Percentiles rank a stretch among this genome's conserved stretches.
Conservation (phyloP, 1,284 basidiomycete genomes). For the Cryptococcus amylolentus region DNA sequence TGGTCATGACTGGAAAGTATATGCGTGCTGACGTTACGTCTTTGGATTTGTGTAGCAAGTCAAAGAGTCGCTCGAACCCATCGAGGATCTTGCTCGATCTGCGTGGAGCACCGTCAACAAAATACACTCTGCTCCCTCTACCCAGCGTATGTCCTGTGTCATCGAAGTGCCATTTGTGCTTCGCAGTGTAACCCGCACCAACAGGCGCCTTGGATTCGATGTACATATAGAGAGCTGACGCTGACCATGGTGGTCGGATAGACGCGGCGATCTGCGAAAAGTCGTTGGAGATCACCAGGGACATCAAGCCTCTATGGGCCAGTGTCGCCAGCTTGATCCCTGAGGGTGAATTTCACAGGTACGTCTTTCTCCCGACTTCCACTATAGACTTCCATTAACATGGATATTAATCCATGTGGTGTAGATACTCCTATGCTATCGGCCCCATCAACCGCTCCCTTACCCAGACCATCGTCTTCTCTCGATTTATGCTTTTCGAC, state of each 20-base stretch:
- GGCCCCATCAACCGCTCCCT: slow-evolving; percentile 40
- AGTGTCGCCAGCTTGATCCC: slow-evolving; percentile 41
- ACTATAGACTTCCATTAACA: background rate
- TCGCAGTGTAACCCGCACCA: too few species aligned
- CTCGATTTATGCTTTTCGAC: slow-evolving; percentile 45
- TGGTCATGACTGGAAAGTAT: background rate
- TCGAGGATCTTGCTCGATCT: slow-evolving; percentile 41
- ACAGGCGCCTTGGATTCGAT: background rate
- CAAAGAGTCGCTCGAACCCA: slow-evolving; percentile 44
- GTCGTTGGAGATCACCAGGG: slow-evolving; percentile 33
- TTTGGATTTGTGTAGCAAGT: slow-evolving; percentile 28
- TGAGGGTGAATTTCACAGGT: slow-evolving; percentile 47
- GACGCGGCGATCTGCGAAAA: slow-evolving; percentile 37
- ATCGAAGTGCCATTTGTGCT: too few species aligned
- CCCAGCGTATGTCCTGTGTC: slow-evolving; percentile 33
- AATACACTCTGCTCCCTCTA: slow-evolving; percentile 38
- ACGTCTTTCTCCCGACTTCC: slow-evolving; percentile 3
- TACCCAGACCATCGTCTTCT: slow-evolving; percentile 40
- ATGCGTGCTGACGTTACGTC: background rate
- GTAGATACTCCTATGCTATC: slow-evolving; percentile 43
- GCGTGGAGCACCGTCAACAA: slow-evolving; percentile 45
- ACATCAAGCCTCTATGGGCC: slow-evolving; percentile 33
- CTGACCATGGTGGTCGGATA: slow-evolving; percentile 6
- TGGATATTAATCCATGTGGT: background rate
- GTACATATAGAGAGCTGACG: background rate